Base-by-base conservation (phyloP, 1,284 basidiomycete genomes). In the Exobasidium cylindrosporum region DNA sequence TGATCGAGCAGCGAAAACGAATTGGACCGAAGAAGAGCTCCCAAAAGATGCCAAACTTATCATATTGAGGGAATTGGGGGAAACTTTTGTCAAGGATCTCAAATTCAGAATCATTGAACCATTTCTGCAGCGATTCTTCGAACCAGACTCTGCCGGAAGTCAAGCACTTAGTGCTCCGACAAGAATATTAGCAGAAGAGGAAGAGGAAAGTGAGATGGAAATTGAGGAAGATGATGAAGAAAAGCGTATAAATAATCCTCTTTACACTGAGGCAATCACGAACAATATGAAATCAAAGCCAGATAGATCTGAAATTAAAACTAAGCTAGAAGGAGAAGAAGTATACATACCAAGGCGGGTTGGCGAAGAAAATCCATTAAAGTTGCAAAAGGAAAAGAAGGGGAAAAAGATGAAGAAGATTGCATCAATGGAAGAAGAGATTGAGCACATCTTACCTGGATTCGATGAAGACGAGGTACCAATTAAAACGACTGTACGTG, bases 21-120 rank as follows among this genome's bases (percentile, higher is more conserved):
- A 80, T 10, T 87, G 85, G 86, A 84, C 82, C 10, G 84, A 85
- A 3, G 81, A 81, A 2, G 88, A 89, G 72, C 81, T 90, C 32
- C 80, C 88, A 14, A 84, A 84, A 6, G 83, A 84, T 44, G 89
- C 89, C 2, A 83, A 84, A 67, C 82, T 84, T 64, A 80, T 86
- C 54, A 85, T 92, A 54, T 65, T 87, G 50, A 82, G 81, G 43
- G 89, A 92, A 73, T 82, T 93, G 47, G 81, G 82, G 63, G 80
- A 74, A 2, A 69, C 86, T 55, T 82, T 92, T 57, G 83, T 87
- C 78, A 87, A 85, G 78, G 91, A 92, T 70, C 82, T 92, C 31
- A 83, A 84, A 70, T 87, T 87, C 46, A 84, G 86, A 6, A 78
- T 90, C 3, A 85, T 91, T 11, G 84, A 82, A 4, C 80, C 82